Evolutionary conservation across 2,329 filamentous ascomycete species (phyloP).

Genomic region (Colletotrichum salicis): DNA sequence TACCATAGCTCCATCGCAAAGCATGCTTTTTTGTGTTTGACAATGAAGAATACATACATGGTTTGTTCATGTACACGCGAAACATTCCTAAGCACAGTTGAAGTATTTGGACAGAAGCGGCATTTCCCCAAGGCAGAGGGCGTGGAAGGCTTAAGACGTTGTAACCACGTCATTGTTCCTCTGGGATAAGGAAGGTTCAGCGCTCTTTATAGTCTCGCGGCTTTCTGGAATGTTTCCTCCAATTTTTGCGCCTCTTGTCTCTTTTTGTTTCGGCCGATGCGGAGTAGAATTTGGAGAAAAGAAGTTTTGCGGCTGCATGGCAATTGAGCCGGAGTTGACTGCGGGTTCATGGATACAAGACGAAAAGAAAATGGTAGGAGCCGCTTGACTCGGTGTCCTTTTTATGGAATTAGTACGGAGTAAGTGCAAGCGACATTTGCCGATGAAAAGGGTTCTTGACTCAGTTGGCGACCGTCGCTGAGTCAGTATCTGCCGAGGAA

Average conservation of each 20-base stretch:
- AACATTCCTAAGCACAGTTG: not conserved
- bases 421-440: not conserved
- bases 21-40: not conserved
- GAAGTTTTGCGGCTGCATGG: not conserved
- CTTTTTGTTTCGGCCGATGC: not conserved
- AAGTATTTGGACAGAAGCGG: too few species aligned
- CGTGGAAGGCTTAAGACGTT: too few species aligned
- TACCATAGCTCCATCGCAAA: constrained; percentile 16
- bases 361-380: too few species aligned
- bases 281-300: not conserved
- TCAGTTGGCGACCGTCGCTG: not conserved
- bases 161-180: too few species aligned
- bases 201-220: not conserved
- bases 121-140: too few species aligned
- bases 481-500: not conserved
- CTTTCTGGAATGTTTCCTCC: not conserved
- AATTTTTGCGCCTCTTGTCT: not conserved
- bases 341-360: too few species aligned
- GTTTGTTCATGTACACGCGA: not conserved
- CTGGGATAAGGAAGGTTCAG: not conserved
- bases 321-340: not conserved
- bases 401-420: too few species aligned
- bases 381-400: too few species aligned
- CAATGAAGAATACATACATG: not conserved
- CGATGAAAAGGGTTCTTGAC: not conserved